Conservation (phyloP, 202 grass and related monocot species). For the Bolboschoenoplectus hybrid region DNA sequence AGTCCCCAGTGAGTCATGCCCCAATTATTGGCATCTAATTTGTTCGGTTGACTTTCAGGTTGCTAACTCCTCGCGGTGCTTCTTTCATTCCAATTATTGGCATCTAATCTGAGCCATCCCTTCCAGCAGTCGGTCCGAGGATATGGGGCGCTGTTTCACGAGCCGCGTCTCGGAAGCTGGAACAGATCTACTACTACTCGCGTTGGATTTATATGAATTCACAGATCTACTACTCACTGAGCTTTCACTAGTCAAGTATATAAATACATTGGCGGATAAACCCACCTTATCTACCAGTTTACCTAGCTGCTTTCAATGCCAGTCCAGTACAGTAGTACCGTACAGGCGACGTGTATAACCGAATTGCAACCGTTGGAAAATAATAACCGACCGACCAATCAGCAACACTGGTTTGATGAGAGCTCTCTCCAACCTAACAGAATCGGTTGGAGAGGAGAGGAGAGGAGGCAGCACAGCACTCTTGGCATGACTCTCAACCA, state of each 20-base stretch:
- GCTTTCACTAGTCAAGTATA: neutral
- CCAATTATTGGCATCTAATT: no score
- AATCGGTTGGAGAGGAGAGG: slow-evolving; percentile 30
- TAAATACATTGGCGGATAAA: neutral
- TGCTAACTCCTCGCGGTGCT: neutral
- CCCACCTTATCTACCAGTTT: neutral
- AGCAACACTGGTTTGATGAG: slow-evolving; percentile 3
- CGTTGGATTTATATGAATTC: neutral
- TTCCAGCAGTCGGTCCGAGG: neutral
- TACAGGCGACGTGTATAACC: slow-evolving; percentile 6
- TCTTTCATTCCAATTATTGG: neutral
- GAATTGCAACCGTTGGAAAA: neutral
- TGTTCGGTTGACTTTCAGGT: neutral
- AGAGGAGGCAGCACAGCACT: neutral
- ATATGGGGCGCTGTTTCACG: neutral
- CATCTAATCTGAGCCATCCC: neutral
- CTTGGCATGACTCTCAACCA: slow-evolving; percentile 16
- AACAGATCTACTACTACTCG: neutral
- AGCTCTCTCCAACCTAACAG: slow-evolving; percentile 32
- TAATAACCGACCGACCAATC: neutral
- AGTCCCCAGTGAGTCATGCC: neutral
- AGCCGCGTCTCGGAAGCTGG: neutral
- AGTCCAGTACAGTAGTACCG: neutral
- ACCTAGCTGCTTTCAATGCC: neutral
- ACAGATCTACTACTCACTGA: neutral